Percentiles rank a stretch among this genome's conserved stretches.
Evolutionary conservation across 2,329 filamentous ascomycete genomes (phyloP).

Genomic region (Aureobasidium subglaciale): DNA sequence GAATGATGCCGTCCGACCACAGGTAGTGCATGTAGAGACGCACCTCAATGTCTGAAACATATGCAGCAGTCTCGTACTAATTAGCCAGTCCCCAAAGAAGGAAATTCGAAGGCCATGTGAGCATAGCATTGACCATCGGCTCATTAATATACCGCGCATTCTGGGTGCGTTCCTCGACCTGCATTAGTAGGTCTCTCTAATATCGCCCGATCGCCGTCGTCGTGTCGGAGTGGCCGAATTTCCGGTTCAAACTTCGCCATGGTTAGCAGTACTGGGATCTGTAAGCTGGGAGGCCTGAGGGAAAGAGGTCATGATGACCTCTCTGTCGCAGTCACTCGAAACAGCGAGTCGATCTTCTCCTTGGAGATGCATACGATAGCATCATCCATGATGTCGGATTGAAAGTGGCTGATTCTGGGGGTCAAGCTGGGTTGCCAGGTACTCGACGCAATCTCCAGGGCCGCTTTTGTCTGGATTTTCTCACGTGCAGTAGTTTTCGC

Average conservation of each 20-base stretch:
- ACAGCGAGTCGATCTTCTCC: background rate
- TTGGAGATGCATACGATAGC: background rate
- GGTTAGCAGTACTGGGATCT: background rate
- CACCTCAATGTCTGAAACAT: background rate
- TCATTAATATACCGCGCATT: background rate
- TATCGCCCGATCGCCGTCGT: background rate
- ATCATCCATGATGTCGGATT: background rate
- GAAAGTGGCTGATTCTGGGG: background rate
- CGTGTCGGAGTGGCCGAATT: background rate
- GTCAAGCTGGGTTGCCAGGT: background rate
- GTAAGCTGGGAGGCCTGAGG: background rate
- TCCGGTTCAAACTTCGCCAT: background rate
- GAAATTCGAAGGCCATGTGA: background rate
- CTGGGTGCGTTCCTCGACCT: background rate
- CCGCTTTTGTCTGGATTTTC: background rate
- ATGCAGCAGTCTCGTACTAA: background rate
- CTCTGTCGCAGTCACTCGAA: background rate
- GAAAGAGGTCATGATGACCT: background rate
- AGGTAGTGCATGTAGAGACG: background rate
- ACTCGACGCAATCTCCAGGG: background rate
- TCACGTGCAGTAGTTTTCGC: background rate
- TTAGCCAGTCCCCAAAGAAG: background rate
- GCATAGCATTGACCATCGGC: slow-evolving; percentile 5
- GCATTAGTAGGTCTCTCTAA: slow-evolving; percentile 1
- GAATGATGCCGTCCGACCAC: background rate